Conservation (phyloP, 305 asterid species). For the Petunia hybrid region DNA sequence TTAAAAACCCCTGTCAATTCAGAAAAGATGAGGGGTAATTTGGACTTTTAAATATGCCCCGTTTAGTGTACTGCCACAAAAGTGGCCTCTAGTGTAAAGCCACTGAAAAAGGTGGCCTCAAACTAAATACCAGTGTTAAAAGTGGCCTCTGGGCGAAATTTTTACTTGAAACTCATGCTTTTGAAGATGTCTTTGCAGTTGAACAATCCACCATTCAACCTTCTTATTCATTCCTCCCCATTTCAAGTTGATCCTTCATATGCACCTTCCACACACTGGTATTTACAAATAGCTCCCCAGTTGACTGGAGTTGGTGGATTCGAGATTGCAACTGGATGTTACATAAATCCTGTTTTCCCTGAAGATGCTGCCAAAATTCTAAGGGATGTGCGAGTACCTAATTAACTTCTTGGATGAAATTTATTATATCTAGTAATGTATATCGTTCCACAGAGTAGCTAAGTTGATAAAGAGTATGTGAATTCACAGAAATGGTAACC, state of each 20-base stretch:
- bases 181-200: constrained; percentile 74
- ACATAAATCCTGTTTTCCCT: constrained; percentile 89
- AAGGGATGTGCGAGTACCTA: constrained; percentile 57
- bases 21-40: no score
- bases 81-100: no score
- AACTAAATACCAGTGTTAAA: no score
- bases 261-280: constrained; percentile 75
- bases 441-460: neutral
- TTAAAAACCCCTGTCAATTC: no score
- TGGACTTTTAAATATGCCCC: no score
- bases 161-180: constrained; percentile 80
- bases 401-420: neutral
- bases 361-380: constrained; percentile 91
- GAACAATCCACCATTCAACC: constrained; percentile 83
- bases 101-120: no score
- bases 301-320: constrained; percentile 76
- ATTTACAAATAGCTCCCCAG: constrained; percentile 88
- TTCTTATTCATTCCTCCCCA: constrained; percentile 80
- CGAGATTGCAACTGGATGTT: constrained; percentile 85
- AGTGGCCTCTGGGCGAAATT: no score
- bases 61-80: no score
- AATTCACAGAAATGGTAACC: neutral
- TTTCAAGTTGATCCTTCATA: constrained; percentile 52
- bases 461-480: constrained; percentile 20
- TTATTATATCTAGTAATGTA: neutral